Base-by-base conservation (phyloP, 441 rosid genomes). In the Brassica hybrid region DNA sequence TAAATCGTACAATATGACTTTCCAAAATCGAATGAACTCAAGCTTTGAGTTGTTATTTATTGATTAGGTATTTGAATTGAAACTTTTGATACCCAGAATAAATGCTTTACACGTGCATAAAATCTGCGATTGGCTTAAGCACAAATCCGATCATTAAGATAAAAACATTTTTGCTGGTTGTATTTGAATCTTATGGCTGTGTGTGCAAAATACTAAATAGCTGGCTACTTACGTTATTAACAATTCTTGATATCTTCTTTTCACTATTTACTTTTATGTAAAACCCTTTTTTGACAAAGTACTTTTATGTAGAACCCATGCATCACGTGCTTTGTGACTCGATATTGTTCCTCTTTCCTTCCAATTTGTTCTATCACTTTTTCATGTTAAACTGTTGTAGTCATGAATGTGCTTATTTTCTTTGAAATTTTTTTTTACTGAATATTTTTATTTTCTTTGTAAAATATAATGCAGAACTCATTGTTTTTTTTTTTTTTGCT, bases 271-370 rank as follows among this genome's bases (percentile, higher is more conserved):
- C 34, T 30, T 30, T 30, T 5, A 30, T 30, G 34, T 30, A 30
- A 30, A 30, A 30, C 34, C 34, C 34, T 30, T 30, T 30, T 30
- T 30, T 30, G 34, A 30, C 34, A 30, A 30, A 30, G 41, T 34
- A 34, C 41, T 34, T 34, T 34, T 34, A 34, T 34, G 9, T 34
- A 34, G 1, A 25, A 56, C 67, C 54, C 78, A 73, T 78, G 78
- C 74, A 78, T 67, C 78, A 78, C 81, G 81, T 78, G 81, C 50
- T 60, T 45, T 38, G 30, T 73, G 78, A 60, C 71, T 78, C 78
- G 41, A 36, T 62, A 48, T 78, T 61, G 19, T 25, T 79, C 61
- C 52, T 67, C 68, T 73, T 73, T 62, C 6, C 34, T 62, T 60
- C 67, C 52, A 67, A 30, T 34, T 34, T 34, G 14, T 23, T 41